These are phyloP conservation scores for Ophiocordyceps camponoti-saundersi DNA, from an alignment of 2,329 filamentous ascomycete species.

Conservation along the genomic window DNA sequence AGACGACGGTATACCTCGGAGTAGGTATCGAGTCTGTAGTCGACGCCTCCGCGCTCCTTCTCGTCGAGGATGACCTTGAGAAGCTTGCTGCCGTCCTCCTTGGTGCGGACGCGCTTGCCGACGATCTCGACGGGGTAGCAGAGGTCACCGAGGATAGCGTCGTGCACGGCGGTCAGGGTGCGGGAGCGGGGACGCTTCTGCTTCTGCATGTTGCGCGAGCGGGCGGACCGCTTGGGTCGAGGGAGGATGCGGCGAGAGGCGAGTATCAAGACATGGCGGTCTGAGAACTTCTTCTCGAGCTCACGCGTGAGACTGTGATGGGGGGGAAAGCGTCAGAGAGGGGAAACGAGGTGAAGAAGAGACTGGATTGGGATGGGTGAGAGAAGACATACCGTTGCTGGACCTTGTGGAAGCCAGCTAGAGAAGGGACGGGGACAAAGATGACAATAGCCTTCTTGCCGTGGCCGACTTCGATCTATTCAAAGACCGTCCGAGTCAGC, in stretches of 20 bases:
- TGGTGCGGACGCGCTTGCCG: constrained; percentile 95
- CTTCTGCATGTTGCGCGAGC: constrained; percentile 87
- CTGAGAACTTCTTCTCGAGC: constrained; percentile 99
- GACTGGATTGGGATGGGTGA: background rate
- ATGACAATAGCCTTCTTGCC: constrained; percentile 99
- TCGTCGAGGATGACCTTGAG: constrained; percentile 99
- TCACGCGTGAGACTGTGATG: constrained; percentile 90
- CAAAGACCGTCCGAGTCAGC: constrained; percentile 48
- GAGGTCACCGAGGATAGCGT: constrained; percentile 92
- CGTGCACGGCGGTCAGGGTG: constrained; percentile 97
- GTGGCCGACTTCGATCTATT: constrained; percentile 98
- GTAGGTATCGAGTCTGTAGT: constrained; percentile 99
- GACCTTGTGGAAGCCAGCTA: constrained; percentile 96
- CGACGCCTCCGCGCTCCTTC: constrained; percentile 98
- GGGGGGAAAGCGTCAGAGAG: background rate
- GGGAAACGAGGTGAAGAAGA: background rate
- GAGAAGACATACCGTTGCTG: constrained; percentile 79
- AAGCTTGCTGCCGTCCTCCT: constrained; percentile 96
- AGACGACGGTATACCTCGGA: constrained; percentile 97
- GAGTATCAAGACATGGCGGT: constrained; percentile 98
- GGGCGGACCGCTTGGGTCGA: constrained; percentile 95
- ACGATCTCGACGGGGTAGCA: constrained; percentile 99
- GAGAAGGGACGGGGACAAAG: constrained; percentile 99
- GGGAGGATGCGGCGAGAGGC: constrained; percentile 97
- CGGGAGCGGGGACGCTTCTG: constrained; percentile 98